Conservation (phyloP, 164 flowering plant species). For the Umbellularia californica region DNA sequence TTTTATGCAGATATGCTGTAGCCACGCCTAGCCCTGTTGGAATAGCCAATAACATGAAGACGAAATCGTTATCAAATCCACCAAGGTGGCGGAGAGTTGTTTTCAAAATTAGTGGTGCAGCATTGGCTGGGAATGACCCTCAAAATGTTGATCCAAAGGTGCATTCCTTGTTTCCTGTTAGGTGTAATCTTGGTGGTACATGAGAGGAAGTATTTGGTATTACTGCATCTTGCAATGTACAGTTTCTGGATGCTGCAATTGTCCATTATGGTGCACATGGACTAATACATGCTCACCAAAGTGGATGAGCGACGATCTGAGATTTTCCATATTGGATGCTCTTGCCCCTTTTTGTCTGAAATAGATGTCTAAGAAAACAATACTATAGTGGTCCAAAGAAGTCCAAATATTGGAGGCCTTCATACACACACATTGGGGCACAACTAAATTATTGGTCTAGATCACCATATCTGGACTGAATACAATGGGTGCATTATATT, state of each 20-base stretch:
- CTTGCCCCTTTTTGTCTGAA: neutral
- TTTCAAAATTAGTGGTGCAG: slow-evolving; percentile 87
- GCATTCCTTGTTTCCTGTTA: slow-evolving; percentile 4
- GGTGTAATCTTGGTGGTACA: neutral
- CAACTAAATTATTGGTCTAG: neutral
- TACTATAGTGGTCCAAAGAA: neutral
- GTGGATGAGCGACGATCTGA: neutral
- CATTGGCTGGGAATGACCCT: slow-evolving; percentile 66
- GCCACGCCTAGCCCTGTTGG: slow-evolving; percentile 36
- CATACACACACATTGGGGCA: neutral
- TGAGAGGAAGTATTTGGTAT: neutral
- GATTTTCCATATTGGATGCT: neutral
- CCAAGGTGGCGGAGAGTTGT: slow-evolving; percentile 91
- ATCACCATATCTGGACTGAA: neutral
- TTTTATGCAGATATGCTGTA: slow-evolving; percentile 38
- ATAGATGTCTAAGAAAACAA: neutral
- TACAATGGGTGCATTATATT: neutral
- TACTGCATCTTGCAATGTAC: neutral
- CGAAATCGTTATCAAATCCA: slow-evolving; percentile 45
- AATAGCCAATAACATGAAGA: slow-evolving; percentile 40
- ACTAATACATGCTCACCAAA: neutral
- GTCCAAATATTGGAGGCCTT: neutral
- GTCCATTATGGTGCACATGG: neutral
- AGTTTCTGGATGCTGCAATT: neutral
- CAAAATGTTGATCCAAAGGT: slow-evolving; percentile 94